Base-by-base conservation (phyloP, 2,329 filamentous ascomycete genomes). In the Penicillium sp. region DNA sequence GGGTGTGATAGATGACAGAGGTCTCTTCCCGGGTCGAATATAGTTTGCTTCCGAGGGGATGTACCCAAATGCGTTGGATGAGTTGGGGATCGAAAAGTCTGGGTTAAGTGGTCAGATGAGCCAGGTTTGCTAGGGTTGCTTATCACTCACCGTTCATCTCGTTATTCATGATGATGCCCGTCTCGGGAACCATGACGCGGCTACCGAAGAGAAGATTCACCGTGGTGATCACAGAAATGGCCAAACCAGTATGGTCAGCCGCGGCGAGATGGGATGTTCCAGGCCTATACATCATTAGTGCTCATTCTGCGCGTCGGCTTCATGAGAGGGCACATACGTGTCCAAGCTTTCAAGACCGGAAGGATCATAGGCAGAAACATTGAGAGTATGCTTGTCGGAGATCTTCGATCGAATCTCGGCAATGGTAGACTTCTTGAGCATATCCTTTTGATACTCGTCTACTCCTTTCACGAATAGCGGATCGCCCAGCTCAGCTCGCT, bases 201-300 rank as follows among this genome's bases (percentile, higher is more conserved):
- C 83, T 85, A 40, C 91, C 91, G 61, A 95, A 96, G 5, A 92
- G 77, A 6, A 93, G 77, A 69, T 96, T 96, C 48, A 96, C 76
- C 0, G 91, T 96, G 0, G 89, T 92, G 0, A 90, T 96, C 10
- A 90, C 77, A 1, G 87, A 86, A 29, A 95, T 79, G 1, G 89
- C 83, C 68, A 95, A 75, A 7, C 90, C 91, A 0, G 79, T 77
- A 5, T 70, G 68, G 67, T 96, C 91, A 0, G 84, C 82, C 0
- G 87, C 76, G 0, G 88, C 72, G 27, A 76, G 63, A 44, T 78
- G 76, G 0, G 76, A 78, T 6, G 78, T 81, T 39, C 78, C 78
- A 7, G 71, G 71, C 4, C 75, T 74, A 33, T 18, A 32, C 20
- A 39, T 10, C 3, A 12, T 28, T 2, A 37, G 32, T 45, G 31